Evolutionary conservation across 345 rosid genomes (phyloP), one percentile per base, ranked within the genome.

Genomic region (Euclidium syriacum): DNA sequence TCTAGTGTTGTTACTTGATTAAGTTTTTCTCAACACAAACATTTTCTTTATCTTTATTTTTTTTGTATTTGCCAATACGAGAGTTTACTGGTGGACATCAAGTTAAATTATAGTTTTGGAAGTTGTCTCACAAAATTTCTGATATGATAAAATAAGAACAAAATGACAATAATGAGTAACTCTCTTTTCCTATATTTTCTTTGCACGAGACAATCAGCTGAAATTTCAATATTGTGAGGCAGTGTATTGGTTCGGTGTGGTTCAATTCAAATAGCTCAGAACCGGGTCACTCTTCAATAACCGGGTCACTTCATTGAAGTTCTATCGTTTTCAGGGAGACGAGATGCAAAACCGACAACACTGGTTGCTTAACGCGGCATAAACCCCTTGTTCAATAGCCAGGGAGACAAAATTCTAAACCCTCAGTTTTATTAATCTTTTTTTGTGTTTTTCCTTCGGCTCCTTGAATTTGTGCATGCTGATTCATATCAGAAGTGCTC

Each of bases 401-500:
- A 36, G 67, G 49, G 36, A 7, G 25, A 27, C 3, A 49, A 57
- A 68, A n/a, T 54, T 63, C 44, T 46, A 56, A 46, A 66, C 10
- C 15, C 52, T 10, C 1, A 43, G 23, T 23, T 23, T 55, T 55
- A 44, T 24, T 3, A 8, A 10, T 4, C 26, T 10, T 22, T 29
- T 67, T 39, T 15, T 6, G 4, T 10, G 18, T 41, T 7, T 27
- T 43, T 30, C 27, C 58, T 48, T 50, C 58, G 40, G 38, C 53
- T 18, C 25, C 17, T 36, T 38, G 47, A 26, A 20, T 19, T 30
- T 49, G 63, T 72, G 73, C 47, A 78, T 81, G 85, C 77, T 66
- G 66, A 52, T 69, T 50, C 68, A 33, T 34, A 36, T 23, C 40
- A 46, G 57, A 62, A 72, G 58, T 40, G 15, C 56, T 25, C 29